Percentiles rank a stretch among this genome's conserved stretches.
Conservation (phyloP, 176 grass and related monocot species). For the Poa pratensis region DNA sequence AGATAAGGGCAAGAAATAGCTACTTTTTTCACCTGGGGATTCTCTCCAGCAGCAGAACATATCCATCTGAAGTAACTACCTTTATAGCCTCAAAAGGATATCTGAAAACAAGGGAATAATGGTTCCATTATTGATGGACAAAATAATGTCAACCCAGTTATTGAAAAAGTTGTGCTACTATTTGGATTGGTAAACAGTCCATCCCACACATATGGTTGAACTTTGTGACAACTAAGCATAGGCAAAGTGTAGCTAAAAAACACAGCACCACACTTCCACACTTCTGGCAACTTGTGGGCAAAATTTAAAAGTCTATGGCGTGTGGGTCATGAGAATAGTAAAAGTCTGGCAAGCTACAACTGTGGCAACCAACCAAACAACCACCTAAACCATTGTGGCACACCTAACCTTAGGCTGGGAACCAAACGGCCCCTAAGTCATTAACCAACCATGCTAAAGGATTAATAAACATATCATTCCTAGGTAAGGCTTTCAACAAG, state of each 20-base stretch:
- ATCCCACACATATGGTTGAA: background rate
- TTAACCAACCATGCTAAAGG: background rate
- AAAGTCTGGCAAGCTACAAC: background rate
- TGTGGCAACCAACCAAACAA: constrained; percentile 10
- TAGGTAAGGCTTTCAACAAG: background rate
- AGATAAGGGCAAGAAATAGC: constrained; percentile 15
- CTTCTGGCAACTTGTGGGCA: background rate
- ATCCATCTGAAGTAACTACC: constrained; percentile 97
- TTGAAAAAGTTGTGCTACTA: background rate
- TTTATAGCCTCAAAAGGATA: constrained; percentile 94
- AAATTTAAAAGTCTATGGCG: background rate
- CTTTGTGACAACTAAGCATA: background rate
- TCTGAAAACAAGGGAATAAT: constrained; percentile 34
- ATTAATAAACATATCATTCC: constrained; percentile 22
- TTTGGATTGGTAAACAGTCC: constrained; percentile 7
- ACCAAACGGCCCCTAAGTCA: constrained; percentile 9
- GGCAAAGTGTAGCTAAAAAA: constrained; percentile 9
- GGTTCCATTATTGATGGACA: background rate
- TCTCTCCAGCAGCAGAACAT: constrained; percentile 90
- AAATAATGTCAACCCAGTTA: constrained; percentile 15
- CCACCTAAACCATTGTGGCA: constrained; percentile 13
- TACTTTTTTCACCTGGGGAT: constrained; percentile 76
- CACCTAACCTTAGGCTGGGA: constrained; percentile 1
- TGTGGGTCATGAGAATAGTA: constrained; percentile 1
- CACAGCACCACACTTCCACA: background rate